Conservation (phyloP, 2,329 filamentous ascomycete species). For the Xylaria sp. region DNA sequence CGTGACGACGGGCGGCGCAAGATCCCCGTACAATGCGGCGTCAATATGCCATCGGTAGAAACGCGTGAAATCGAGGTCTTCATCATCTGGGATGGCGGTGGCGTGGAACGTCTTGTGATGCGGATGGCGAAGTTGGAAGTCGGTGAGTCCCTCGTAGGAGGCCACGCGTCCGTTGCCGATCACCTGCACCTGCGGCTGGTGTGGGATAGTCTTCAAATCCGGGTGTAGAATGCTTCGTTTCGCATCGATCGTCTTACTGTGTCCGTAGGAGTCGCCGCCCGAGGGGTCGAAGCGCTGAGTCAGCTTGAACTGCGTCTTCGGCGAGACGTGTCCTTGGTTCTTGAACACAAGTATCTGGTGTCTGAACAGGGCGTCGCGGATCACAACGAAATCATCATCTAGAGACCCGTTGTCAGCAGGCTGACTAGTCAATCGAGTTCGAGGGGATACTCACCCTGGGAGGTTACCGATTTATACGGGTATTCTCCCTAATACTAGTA, state of each 20-base stretch:
- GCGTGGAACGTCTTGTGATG: conserved; percentile 82
- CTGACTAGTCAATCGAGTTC: not conserved
- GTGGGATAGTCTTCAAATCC: conserved; percentile 81
- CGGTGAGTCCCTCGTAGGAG: conserved; percentile 74
- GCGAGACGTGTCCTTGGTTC: conserved; percentile 69
- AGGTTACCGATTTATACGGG: conserved; percentile 70
- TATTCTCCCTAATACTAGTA: conserved; percentile 58
- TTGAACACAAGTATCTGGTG: conserved; percentile 78
- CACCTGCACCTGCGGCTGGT: conserved; percentile 82
- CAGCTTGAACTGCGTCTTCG: conserved; percentile 77
- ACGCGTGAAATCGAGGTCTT: conserved; percentile 62
- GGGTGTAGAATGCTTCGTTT: conserved; percentile 76
- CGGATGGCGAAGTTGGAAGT: conserved; percentile 76
- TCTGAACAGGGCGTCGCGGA: conserved; percentile 73
- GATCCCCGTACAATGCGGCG: conserved; percentile 74
- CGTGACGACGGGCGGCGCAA: conserved; percentile 79
- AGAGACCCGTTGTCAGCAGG: conserved; percentile 35
- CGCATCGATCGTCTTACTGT: conserved; percentile 77
- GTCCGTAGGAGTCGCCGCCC: conserved; percentile 71
- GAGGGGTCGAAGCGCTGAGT: conserved; percentile 77
- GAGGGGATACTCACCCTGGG: conserved; percentile 56
- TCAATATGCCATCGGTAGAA: conserved; percentile 87
- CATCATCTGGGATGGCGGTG: conserved; percentile 64
- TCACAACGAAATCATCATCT: conserved; percentile 72
- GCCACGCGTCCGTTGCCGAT: conserved; percentile 79